A percentile compares a stretch with the other conserved stretches of the same genome.
phyloP scores from a whole-genome alignment of 2,329 filamentous ascomycete genomes.

The Xylaria arbuscula region DNA sequence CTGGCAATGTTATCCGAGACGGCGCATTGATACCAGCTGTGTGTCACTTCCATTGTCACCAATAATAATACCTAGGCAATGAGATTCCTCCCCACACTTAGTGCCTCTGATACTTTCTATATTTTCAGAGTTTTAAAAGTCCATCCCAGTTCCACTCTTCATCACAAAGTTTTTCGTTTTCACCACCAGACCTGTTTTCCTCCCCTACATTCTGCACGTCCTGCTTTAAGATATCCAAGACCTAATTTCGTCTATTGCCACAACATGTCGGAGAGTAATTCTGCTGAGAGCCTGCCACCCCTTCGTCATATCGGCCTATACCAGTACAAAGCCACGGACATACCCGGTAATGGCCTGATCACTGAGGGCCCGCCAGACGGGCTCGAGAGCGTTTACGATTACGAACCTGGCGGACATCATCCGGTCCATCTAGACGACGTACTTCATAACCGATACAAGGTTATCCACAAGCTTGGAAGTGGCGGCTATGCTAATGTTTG shows the following conservation, averaged over 20 bases:
- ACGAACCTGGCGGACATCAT: constrained; percentile 54
- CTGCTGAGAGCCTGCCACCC: no score
- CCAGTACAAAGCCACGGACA: neutral
- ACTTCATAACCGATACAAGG: constrained; percentile 52
- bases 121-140: no score
- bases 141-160: no score
- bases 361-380: constrained; percentile 19
- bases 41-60: no score
- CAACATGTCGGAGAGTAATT: constrained; percentile 7
- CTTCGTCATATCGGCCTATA: neutral
- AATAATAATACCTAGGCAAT: no score
- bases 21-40: no score
- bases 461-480: constrained; percentile 57
- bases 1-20: no score
- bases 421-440: constrained; percentile 56
- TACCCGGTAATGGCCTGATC: neutral
- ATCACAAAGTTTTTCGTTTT: no score
- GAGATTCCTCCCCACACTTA: no score
- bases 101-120: no score
- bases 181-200: no score
- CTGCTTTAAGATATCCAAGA: neutral
- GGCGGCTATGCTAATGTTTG: constrained; percentile 58
- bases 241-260: neutral
- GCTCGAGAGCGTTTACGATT: constrained; percentile 40
- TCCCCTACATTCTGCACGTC: no score